These are phyloP conservation scores for Rhododendron williamsianum DNA, from an alignment of 148 eudicot species.

Conservation along the genomic window DNA sequence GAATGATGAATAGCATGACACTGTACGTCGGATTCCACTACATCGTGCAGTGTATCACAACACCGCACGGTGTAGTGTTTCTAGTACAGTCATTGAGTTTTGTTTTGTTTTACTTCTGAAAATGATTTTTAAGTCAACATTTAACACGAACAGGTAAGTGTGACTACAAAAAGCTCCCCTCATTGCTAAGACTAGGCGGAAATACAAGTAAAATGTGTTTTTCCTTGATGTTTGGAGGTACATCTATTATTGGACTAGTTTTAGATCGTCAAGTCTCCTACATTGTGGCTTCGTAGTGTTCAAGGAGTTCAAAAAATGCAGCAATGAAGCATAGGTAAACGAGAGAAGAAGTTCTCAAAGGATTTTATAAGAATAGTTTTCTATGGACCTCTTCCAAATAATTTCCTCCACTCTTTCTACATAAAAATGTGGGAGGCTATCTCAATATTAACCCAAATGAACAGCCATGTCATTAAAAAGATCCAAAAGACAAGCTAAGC, in stretches of 20 bases:
- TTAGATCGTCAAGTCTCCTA: neutral
- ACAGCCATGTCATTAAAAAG: neutral
- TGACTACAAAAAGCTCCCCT: no score
- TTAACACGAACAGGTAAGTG: no score
- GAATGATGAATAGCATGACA: no score
- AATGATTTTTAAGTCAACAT: no score
- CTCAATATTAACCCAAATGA: conserved; percentile 15
- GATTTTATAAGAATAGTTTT: neutral
- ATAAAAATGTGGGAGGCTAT: conserved; percentile 19
- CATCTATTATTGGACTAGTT: neutral
- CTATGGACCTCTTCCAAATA: neutral
- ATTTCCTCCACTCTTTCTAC: conserved; percentile 1
- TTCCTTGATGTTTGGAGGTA: neutral
- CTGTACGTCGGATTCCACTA: no score
- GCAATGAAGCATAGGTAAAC: neutral
- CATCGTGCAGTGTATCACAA: no score
- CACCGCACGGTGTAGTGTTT: no score
- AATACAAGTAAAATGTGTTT: neutral
- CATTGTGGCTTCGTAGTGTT: neutral
- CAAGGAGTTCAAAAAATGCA: neutral
- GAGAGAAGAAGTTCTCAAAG: neutral
- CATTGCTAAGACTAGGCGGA: no score
- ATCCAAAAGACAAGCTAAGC: neutral
- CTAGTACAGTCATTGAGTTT: no score
- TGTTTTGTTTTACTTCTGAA: no score